These are phyloP conservation scores for Phytophthora foliorum DNA, from an alignment of 352 stramenopile genomes.

Conservation along the genomic window DNA sequence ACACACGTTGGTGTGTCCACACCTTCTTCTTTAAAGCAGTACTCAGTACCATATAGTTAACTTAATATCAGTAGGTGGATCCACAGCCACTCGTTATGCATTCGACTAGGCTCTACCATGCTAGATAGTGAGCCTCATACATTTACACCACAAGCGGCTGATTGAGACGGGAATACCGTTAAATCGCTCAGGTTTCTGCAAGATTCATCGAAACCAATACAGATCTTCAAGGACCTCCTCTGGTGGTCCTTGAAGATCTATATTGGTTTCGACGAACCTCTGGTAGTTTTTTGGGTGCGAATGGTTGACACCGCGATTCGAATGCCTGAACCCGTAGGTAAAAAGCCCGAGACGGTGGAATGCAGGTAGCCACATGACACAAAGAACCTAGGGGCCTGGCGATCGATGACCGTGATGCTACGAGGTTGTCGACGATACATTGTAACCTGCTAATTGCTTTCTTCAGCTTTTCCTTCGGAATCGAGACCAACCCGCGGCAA, in stretches of 20 bases:
- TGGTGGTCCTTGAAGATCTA: no score
- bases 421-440: not conserved
- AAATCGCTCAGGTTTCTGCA: not conserved
- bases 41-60: no score
- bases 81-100: no score
- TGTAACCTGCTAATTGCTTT: not conserved
- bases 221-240: no score
- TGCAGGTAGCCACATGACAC: not conserved
- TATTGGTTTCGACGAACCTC: not conserved
- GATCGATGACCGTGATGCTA: no score
- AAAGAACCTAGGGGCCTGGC: not conserved
- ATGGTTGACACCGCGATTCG: not conserved
- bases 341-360: not conserved
- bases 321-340: not conserved
- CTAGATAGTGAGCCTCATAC: no score
- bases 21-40: no score
- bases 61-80: no score
- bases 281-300: not conserved
- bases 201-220: not conserved
- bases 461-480: not conserved
- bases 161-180: not conserved
- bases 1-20: no score
- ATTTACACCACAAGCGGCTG: no score
- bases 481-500: not conserved
- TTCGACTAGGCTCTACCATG: no score